Evolutionary conservation across 768 basidiomycete species (phyloP).

Genomic region (Podaxis rugospora): DNA sequence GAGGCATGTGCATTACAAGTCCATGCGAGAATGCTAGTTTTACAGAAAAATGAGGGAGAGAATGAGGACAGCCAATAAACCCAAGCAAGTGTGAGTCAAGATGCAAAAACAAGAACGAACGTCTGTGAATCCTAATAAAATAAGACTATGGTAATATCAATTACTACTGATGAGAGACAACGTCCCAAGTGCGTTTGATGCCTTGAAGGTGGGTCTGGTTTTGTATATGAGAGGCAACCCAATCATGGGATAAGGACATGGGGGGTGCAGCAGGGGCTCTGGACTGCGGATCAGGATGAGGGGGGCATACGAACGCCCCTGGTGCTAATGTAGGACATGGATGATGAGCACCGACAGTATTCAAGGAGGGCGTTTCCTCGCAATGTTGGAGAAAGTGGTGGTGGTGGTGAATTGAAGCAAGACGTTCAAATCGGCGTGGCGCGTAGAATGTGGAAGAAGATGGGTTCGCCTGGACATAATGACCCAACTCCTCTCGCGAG

Average conservation of each 20-base stretch:
- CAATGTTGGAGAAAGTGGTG: neutral
- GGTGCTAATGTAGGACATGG: neutral
- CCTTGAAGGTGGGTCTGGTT: neutral
- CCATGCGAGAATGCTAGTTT: neutral
- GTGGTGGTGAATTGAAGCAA: neutral
- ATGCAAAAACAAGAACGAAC: neutral
- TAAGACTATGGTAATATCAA: neutral
- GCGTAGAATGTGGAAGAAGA: neutral
- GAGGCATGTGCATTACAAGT: slow-evolving; percentile 6
- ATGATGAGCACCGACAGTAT: neutral
- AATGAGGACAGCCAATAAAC: slow-evolving; percentile 1
- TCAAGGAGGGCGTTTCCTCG: neutral
- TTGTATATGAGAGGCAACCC: neutral
- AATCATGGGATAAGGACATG: neutral
- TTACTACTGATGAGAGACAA: neutral
- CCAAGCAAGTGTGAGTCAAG: neutral
- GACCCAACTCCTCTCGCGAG: neutral
- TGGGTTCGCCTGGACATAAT: neutral
- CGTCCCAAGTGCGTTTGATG: slow-evolving; percentile 7
- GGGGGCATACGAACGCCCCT: neutral
- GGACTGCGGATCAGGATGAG: neutral
- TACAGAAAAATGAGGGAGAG: neutral
- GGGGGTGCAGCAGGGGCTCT: neutral
- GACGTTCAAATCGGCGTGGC: neutral
- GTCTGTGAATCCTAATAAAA: neutral